Base-by-base conservation (phyloP, 768 basidiomycete genomes). In the Phaeotremella skinneri region DNA sequence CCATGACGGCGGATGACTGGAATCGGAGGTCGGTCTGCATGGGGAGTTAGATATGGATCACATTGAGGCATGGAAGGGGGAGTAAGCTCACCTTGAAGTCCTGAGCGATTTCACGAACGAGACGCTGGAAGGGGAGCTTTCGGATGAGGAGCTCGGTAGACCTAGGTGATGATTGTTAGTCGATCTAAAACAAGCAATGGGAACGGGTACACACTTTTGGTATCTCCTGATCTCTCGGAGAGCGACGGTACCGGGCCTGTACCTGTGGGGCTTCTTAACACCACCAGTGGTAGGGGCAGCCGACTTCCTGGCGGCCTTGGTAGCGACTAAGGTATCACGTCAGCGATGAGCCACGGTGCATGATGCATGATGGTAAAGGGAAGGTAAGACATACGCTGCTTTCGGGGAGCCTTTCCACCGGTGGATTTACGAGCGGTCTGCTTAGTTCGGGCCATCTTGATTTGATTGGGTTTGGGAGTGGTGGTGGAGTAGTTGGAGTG, bases 371-470 rank as follows among this genome's bases (percentile, higher is more conserved):
- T 37, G 43, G 23, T 45, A 7, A 6, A 45, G 7, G 23, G 43
- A 45, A 7, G 23, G 43, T n/a, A 45, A 6, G 43, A 45, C 43
- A 9, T 20, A 45, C 43, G 43, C 21, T 45, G 43, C 21, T 79
- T 83, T 67, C 61, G 61, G 31, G 59, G 69, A 25, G 76, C 79
- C 80, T 75, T 67, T 86, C 91, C 91, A 87, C 93, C 93, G 62
- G 93, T 94, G 56, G 91, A 93, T 83, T 94, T 94, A 80, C 91
- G 91, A 75, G 92, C 92, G 78, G 91, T 94, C 90, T 94, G 92
- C 91, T 58, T 66, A 29, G 63, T 53, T 41, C 52, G 58, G 29
- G 50, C 54, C 59, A 56, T 49, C 42, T 49, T 34, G 30, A 39
- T 32, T 45, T 27, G 23, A 47, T 54, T 48, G 17, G 20, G 45